Conservation (phyloP, 192 early-diverging fungal species). For the Podila epicladia region DNA sequence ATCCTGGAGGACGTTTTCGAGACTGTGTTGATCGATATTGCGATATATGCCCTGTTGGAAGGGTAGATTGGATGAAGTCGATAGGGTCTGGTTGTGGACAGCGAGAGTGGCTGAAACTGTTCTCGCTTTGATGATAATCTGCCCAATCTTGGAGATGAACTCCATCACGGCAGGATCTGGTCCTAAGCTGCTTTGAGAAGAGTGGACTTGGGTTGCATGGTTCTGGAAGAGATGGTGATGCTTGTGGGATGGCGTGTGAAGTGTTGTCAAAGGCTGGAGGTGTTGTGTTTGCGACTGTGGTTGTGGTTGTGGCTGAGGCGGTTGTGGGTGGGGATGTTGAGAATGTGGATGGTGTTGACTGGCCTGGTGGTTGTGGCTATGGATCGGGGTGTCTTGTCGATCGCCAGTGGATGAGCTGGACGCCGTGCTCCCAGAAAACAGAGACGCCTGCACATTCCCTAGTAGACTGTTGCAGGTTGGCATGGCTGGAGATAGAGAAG, state of each 20-base stretch:
- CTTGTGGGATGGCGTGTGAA: not conserved
- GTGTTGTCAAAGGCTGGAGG: not conserved
- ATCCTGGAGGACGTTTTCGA: slow-evolving; percentile 34
- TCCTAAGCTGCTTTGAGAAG: not conserved
- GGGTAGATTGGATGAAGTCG: not conserved
- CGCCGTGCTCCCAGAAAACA: not conserved
- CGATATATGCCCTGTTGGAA: not conserved
- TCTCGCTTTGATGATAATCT: slow-evolving; percentile 43
- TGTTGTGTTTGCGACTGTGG: slow-evolving; percentile 1
- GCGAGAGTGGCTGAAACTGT: slow-evolving; percentile 17
- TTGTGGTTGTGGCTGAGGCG: not conserved
- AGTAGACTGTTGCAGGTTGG: not conserved
- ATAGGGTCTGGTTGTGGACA: not conserved
- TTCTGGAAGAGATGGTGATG: slow-evolving; percentile 1
- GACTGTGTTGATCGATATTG: slow-evolving; percentile 13
- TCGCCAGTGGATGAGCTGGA: not conserved
- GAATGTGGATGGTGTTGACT: not conserved
- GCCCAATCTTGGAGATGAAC: slow-evolving; percentile 49
- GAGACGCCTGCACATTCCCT: not conserved
- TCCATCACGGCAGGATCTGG: slow-evolving; percentile 48
- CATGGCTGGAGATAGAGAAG: not conserved
- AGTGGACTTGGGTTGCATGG: slow-evolving; percentile 3
- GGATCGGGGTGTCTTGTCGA: not conserved
- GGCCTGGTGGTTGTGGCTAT: not conserved
- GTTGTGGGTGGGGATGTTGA: not conserved